Percentiles rank a stretch among this genome's conserved stretches.
These are phyloP conservation scores for Penicillium pulvis DNA, from an alignment of 495 filamentous ascomycete genomes.

Conservation along the genomic window DNA sequence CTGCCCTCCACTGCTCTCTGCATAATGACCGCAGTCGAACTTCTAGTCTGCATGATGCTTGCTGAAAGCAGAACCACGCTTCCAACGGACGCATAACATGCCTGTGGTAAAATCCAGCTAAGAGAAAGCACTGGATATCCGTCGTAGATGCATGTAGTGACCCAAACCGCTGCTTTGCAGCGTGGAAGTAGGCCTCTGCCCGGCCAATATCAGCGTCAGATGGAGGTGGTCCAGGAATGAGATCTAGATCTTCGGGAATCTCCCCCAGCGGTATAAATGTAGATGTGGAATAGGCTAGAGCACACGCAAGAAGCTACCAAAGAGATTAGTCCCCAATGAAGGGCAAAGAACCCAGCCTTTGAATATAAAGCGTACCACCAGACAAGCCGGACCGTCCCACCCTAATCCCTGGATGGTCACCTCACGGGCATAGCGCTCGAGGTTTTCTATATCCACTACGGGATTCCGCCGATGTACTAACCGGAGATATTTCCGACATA, in stretches of 20 bases:
- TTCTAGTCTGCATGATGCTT: slow-evolving; percentile 33
- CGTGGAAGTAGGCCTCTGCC: slow-evolving; percentile 31
- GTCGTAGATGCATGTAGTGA: slow-evolving; percentile 27
- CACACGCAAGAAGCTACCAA: slow-evolving; percentile 29
- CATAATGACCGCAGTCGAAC: slow-evolving; percentile 27
- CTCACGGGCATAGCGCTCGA: slow-evolving; percentile 28
- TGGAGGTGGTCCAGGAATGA: slow-evolving; percentile 20
- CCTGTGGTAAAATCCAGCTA: slow-evolving; percentile 30
- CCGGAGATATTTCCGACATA: slow-evolving; percentile 24
- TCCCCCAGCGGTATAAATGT: slow-evolving; percentile 19
- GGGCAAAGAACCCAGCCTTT: background rate
- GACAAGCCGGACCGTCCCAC: slow-evolving; percentile 32
- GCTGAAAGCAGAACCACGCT: slow-evolving; percentile 33
- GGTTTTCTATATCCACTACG: slow-evolving; percentile 23
- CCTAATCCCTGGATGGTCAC: slow-evolving; percentile 28
- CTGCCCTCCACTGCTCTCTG: slow-evolving; percentile 28
- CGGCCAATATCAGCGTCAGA: slow-evolving; percentile 24
- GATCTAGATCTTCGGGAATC: slow-evolving; percentile 24
- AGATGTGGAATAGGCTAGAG: slow-evolving; percentile 24
- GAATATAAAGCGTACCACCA: slow-evolving; percentile 25
- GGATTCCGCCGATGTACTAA: slow-evolving; percentile 27
- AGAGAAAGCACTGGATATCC: slow-evolving; percentile 32
- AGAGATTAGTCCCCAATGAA: slow-evolving; percentile 3
- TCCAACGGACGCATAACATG: slow-evolving; percentile 29
- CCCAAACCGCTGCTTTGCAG: slow-evolving; percentile 30